Conservation (phyloP, 495 filamentous ascomycete genomes). For the Glutinoglossum americanum region DNA sequence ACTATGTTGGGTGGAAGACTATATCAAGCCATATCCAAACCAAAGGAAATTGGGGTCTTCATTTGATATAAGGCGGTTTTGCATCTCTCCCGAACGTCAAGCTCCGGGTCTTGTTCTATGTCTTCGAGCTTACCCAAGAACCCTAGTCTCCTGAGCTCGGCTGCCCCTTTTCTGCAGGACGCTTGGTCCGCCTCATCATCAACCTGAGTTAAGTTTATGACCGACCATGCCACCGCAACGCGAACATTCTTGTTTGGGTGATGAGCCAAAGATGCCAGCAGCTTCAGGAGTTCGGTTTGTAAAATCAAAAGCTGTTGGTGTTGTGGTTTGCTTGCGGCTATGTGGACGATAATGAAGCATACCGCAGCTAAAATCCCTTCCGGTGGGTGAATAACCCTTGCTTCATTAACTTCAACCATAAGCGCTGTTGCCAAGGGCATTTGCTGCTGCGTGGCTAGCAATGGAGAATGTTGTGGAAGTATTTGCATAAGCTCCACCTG, state of each 20-base stretch:
- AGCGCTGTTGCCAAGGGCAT: too few species aligned
- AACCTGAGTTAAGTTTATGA: slow-evolving; percentile 62
- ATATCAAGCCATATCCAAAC: not conserved
- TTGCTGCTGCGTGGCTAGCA: too few species aligned
- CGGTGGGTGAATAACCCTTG: slow-evolving; percentile 28
- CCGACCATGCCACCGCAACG: slow-evolving; percentile 51
- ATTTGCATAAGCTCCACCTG: too few species aligned
- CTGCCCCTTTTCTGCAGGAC: slow-evolving; percentile 38
- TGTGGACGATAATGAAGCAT: slow-evolving; percentile 59
- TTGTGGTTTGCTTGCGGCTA: slow-evolving; percentile 54
- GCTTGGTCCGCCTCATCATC: slow-evolving; percentile 46
- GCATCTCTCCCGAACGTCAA: slow-evolving; percentile 65
- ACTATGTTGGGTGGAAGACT: not conserved
- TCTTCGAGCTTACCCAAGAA: slow-evolving; percentile 41
- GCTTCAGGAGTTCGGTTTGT: slow-evolving; percentile 32
- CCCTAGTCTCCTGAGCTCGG: slow-evolving; percentile 46
- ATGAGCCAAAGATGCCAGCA: slow-evolving; percentile 34
- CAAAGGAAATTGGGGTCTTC: slow-evolving; percentile 3
- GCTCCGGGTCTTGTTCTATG: slow-evolving; percentile 49
- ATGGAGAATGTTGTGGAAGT: too few species aligned
- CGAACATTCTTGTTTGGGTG: slow-evolving; percentile 52
- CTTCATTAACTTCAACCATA: not conserved
- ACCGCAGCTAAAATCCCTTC: slow-evolving; percentile 53
- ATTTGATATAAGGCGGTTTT: slow-evolving; percentile 59
- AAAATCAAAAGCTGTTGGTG: slow-evolving; percentile 57